Base-by-base conservation (phyloP, 352 stramenopile genomes). In the Peronospora destructor region DNA sequence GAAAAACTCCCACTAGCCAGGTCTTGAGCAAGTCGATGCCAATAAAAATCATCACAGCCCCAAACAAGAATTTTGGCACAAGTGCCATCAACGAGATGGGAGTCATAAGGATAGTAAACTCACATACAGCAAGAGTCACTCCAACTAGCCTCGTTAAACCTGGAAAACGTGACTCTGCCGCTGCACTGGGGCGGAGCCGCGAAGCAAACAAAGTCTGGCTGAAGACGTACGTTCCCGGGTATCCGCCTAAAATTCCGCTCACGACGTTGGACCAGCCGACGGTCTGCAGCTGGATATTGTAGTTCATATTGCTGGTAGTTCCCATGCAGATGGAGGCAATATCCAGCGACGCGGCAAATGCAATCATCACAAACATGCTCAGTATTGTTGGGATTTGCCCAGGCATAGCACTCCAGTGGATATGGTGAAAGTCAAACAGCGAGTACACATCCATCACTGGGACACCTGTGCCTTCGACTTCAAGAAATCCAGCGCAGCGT, bases 21-120 rank as follows among this genome's bases (percentile, higher is more conserved):
- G 74, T 79, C 47, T 80, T 84, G 66, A 98, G 87, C 6, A 99
- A 64, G 56, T 98, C 95, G 4, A 97, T 68, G 28, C 89, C 94
- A 58, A 99, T 98, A 66, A 98, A 95, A 4, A 97, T 86, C 50
- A 99, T 84, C 13, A 98, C 69, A n/a, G 86, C 90, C 12, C 94
- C 95, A 65, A 98, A 99, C 53, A 98, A 97, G 49, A 96, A 95
- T 61, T 96, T 97, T 1, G 96, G 95, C 6, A 98, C 65, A 45
- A 94, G 85, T 5, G 82, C 72, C 32, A 97, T 85, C 8, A 98
- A 65, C 21, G 93, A 84, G 37, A 98, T 73, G 9, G 93, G 93
- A 8, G 84, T 59, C 11, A 97, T 34, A 37, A 72, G 73, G 35
- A 89, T 85, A 2, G 49, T 57, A 5, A 86, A 21, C 50, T 89